Evolutionary conservation across 441 rosid genomes (phyloP), one percentile per base, ranked within the genome.

Genomic region (Rhodomyrtus psidioides): DNA sequence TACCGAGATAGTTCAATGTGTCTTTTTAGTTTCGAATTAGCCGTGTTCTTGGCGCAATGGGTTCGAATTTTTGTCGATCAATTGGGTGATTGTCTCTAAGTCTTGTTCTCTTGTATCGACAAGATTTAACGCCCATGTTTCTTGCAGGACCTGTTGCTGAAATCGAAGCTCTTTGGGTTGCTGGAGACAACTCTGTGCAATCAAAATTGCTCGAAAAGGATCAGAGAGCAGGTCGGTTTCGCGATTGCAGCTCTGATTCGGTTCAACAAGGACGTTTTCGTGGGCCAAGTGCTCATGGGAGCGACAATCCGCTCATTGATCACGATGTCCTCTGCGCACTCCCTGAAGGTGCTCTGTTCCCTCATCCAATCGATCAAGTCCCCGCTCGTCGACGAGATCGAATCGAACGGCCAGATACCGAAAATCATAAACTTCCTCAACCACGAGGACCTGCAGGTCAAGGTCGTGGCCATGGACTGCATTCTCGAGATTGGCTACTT

Each of bases 211-310:
- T 85, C 93, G 15, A 90, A 57, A 14, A 88, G 89, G 84, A 49
- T 91, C 44, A 83, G 92, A 60, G 96, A 95, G 84, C 85, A 88
- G 10, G 89, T 92, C 10, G 96, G 92, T 6, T 90, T 83, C 57
- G 88, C 88, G 17, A 59, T 94, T 6, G 88, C 91, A 2, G 90
- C 92, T 26, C 88, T 95, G 88, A 90, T 94, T 83, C 83, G 85
- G 70, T 95, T 95, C 87, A 95, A 95, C 89, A 93, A 93, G 84
- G 95, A 94, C 82, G 97, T 94, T 12, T 95, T 95, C 46, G 94
- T 89, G n/a, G 96, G 95, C 51, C 92, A 93, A 89, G 91, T 94
- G 60, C 30, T 83, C 13, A 91, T 92, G 93, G 91, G 91, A 70
- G 86, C 86, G 42, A 87, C 93, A 12, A 88, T 94, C 16, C 90